Base-by-base conservation (phyloP, 306 rosid genomes). In the Sesbania bispinosa region DNA sequence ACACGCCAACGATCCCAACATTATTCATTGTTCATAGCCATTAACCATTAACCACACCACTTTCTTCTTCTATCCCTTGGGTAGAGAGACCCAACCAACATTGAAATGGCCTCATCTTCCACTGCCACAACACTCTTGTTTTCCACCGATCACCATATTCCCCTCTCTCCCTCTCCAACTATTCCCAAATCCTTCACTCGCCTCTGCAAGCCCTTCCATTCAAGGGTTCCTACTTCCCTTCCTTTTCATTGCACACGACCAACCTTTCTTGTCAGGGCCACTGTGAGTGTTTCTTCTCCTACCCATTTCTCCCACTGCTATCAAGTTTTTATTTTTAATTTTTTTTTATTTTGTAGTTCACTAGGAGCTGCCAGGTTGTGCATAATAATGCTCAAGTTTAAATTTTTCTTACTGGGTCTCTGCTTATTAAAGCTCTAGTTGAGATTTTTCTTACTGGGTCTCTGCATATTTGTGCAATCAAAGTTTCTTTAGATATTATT, bases 221-320 rank as follows among this genome's bases (percentile, higher is more conserved):
- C 89, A 0, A 76, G 78, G 6, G 74, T 76, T 16, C 70, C 88
- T 62, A 71, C 84, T n/a, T 86, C 89, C 1, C 0, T 81, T 62
- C 76, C 87, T 2, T 71, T 80, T 32, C 87, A 69, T 69, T 59
- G 78, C 42, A 29, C 82, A 6, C 78, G 71, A 13, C 85, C 84
- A n/a, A 30, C 81, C 82, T 94, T 89, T 88, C 24, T 81, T 2
- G 89, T 91, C 62, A 84, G 84, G 15, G 96, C 96, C 58, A 72
- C 91, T 67, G 97, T 85, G 7, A 81, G 82, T 83, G 7, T 11
- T 43, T 48, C 18, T 68, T 0, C 51, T 8, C n/a, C n/a, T n/a
- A n/a, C 67, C 67, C 35, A 33, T 15, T 50, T 15, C 8, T 15
- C 16, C 8, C 1, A 9, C 1, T 64, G 8, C 21, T 41, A 27